phyloP scores from a whole-genome alignment of 345 rosid species.

The Triadica sebifera region DNA sequence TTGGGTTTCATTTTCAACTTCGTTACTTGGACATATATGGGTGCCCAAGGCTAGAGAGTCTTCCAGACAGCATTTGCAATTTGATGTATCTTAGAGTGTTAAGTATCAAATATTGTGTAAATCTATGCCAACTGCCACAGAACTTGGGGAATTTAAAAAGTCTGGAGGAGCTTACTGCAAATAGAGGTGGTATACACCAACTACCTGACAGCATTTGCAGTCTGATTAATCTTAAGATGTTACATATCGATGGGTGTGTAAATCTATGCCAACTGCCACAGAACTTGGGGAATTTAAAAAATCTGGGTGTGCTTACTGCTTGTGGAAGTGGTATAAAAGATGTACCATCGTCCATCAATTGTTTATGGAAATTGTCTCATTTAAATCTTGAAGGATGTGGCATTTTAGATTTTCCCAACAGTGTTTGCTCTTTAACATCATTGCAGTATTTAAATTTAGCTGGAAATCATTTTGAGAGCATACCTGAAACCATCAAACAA shows the following conservation, averaged over 20 bases:
- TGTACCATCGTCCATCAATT: no score
- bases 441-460: not conserved
- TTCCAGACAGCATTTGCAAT: not conserved
- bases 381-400: not conserved
- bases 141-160: no score
- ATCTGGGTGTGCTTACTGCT: no score
- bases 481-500: constrained; percentile 13
- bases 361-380: not conserved
- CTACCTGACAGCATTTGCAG: not conserved
- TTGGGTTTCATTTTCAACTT: no score
- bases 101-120: not conserved
- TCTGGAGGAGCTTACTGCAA: no score
- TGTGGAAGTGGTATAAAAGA: no score
- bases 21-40: no score
- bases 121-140: not conserved
- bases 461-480: constrained; percentile 1
- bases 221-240: not conserved
- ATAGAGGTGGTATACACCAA: not conserved
- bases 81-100: not conserved
- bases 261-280: no score
- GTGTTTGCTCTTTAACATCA: not conserved
- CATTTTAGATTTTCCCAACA: not conserved
- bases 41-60: not conserved
- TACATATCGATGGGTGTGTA: no score
- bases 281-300: no score